phyloP scores from a whole-genome alignment of 768 basidiomycete species.

The Lactarius tabidus region DNA sequence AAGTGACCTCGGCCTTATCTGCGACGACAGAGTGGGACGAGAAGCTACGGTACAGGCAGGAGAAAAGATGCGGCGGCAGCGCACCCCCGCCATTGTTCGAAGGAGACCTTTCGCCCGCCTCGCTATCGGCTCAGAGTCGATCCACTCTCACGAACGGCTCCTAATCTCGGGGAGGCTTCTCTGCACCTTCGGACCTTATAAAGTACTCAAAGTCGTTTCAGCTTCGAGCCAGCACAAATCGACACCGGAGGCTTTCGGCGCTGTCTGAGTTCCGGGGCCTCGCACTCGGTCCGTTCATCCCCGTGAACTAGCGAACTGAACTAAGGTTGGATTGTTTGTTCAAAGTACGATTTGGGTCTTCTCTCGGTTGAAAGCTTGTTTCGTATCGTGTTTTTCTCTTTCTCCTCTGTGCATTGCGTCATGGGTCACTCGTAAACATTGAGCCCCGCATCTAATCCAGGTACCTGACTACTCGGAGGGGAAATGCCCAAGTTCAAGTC shows the following conservation, averaged over 20 bases:
- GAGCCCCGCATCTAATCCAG: background rate
- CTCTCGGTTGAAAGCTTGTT: conserved; percentile 23
- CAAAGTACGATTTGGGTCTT: conserved; percentile 1
- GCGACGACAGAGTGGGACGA: conserved; percentile 7
- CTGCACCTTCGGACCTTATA: conserved; percentile 14
- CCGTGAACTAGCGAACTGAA: background rate
- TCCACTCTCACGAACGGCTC: conserved; percentile 14
- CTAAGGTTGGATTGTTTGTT: background rate
- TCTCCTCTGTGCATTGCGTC: background rate
- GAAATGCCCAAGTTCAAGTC: background rate
- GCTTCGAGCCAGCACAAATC: background rate
- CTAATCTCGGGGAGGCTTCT: conserved; percentile 7
- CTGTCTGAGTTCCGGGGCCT: conserved; percentile 15
- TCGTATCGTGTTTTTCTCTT: background rate
- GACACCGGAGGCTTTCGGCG: background rate
- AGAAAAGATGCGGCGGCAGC: background rate
- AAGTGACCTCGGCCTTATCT: background rate
- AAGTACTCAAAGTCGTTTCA: conserved; percentile 1
- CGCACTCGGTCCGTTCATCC: conserved; percentile 14
- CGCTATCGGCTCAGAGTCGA: conserved; percentile 10
- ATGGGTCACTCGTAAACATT: background rate
- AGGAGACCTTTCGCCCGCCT: background rate
- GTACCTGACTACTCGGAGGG: background rate
- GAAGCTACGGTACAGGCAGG: background rate
- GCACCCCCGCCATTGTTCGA: background rate